Percentiles rank a stretch among this genome's conserved stretches.
These are phyloP conservation scores for Echites panduratus DNA, from an alignment of 257 asterid genomes.

Conservation along the genomic window DNA sequence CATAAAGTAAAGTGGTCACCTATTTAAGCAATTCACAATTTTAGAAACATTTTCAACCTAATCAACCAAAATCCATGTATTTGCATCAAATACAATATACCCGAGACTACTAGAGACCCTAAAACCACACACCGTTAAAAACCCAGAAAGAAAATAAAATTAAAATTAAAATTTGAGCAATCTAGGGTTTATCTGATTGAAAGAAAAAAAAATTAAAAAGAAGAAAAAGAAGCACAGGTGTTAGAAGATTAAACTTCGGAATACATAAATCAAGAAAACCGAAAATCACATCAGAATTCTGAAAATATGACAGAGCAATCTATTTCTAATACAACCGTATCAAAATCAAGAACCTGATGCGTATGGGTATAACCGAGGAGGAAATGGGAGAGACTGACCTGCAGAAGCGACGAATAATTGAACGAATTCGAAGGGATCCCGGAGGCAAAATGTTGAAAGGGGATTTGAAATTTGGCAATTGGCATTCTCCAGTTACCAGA, in stretches of 20 bases:
- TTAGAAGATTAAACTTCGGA: not conserved
- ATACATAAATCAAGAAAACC: no score
- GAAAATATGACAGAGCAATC: not conserved
- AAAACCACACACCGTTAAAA: not conserved
- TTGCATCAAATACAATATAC: not conserved
- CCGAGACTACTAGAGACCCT: not conserved
- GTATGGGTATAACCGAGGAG: not conserved
- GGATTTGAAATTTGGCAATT: no score
- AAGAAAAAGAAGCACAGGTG: no score
- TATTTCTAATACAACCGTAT: not conserved
- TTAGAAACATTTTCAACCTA: not conserved
- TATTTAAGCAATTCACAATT: not conserved
- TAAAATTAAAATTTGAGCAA: no score
- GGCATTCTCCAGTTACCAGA: no score
- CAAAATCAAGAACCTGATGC: no score
- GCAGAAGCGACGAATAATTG: slow-evolving; percentile 2
- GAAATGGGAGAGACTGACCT: not conserved
- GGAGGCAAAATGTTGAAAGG: not conserved
- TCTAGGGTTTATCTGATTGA: not conserved
- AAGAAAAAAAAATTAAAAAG: not conserved
- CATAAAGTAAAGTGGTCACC: not conserved
- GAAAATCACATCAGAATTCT: not conserved
- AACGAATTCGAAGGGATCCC: slow-evolving; percentile 3
- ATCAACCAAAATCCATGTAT: not conserved
- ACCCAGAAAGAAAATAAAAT: not conserved